Evolutionary conservation across 2,329 filamentous ascomycete genomes (phyloP), one percentile per base, ranked within the genome.

Genomic region (Fusarium torulosum): DNA sequence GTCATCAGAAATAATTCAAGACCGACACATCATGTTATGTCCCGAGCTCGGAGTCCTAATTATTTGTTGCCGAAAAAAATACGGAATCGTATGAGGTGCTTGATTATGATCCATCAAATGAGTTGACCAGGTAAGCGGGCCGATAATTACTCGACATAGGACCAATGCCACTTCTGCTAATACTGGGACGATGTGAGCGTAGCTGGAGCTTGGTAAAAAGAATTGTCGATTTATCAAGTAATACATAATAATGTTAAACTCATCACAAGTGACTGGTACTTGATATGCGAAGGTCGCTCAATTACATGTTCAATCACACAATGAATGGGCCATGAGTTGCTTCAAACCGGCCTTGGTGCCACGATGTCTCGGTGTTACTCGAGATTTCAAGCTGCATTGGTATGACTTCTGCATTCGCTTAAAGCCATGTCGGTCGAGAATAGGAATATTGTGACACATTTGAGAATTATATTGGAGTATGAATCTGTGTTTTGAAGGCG

Each of bases 21-120:
- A 29, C n/a, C 1, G 20, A 29, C 7, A 9, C 1, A n/a, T 40
- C 13, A 19, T 43, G 19, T 47, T 38, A 15, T 52, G 29, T 31
- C n/a, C 6, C 11, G 17, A 54, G n/a, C 44, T 40, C 51, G 35
- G 23, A 25, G 47, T 51, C 23, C 11, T 13, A 31, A 21, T 42
- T 29, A 43, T 29, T 8, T 38, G 31, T 53, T 42, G 44, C 53
- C 41, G 20, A 49, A 46, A 55, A 20, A n/a, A 6, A 9, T 20
- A 23, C 25, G 20, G n/a, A 20, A 50, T 72, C 67, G 64, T 72
- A 69, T 52, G 70, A 72, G 54, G 43, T 58, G 38, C 21, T 37
- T 46, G 44, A 33, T 19, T 21, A 53, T 56, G n/a, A 21, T 42
- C 54, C 35, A 61, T 56, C 29, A 21, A 43, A 7, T 43, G 40